Conservation (phyloP, 306 rosid species). For the Glycine tomentella region DNA sequence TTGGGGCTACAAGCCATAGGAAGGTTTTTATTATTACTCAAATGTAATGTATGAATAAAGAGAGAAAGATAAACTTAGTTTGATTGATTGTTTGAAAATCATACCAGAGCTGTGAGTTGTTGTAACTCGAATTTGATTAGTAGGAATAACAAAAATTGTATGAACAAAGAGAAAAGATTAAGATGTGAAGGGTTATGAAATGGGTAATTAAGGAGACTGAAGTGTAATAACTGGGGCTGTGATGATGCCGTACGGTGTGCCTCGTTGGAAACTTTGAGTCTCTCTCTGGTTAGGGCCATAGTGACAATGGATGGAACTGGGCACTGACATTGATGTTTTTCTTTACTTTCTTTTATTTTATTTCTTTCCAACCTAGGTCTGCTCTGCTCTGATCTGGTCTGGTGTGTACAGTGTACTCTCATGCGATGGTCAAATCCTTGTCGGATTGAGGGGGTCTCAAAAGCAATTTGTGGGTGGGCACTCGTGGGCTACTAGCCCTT, state of each 20-base stretch:
- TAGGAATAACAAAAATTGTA: too few relatives aligned
- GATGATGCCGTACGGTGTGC: slow-evolving; percentile 46
- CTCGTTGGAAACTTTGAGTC: slow-evolving; percentile 51
- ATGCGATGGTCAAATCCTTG: slow-evolving; percentile 64
- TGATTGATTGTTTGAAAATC: too few relatives aligned
- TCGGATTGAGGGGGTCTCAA: slow-evolving; percentile 56
- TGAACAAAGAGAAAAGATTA: neutral
- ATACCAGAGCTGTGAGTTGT: too few relatives aligned
- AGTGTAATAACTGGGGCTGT: neutral
- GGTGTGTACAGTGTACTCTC: slow-evolving; percentile 53
- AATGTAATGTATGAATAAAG: too few relatives aligned
- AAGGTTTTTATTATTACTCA: too few relatives aligned
- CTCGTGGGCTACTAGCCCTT: slow-evolving; percentile 37
- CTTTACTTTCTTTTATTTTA: neutral
- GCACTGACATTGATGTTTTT: slow-evolving; percentile 55
- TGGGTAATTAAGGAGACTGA: neutral
- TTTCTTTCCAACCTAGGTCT: slow-evolving; percentile 52
- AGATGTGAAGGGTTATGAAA: neutral
- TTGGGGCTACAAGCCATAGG: too few relatives aligned
- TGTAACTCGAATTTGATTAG: too few relatives aligned
- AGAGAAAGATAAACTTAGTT: too few relatives aligned
- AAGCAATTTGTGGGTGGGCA: slow-evolving; percentile 20
- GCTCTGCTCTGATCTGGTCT: slow-evolving; percentile 39
- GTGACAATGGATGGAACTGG: slow-evolving; percentile 76
- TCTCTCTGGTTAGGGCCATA: slow-evolving; percentile 34